A percentile compares a stretch with the other conserved stretches of the same genome.
phyloP scores from a whole-genome alignment of 139 green algal genomes.

The Ettlia oleoabundans region DNA sequence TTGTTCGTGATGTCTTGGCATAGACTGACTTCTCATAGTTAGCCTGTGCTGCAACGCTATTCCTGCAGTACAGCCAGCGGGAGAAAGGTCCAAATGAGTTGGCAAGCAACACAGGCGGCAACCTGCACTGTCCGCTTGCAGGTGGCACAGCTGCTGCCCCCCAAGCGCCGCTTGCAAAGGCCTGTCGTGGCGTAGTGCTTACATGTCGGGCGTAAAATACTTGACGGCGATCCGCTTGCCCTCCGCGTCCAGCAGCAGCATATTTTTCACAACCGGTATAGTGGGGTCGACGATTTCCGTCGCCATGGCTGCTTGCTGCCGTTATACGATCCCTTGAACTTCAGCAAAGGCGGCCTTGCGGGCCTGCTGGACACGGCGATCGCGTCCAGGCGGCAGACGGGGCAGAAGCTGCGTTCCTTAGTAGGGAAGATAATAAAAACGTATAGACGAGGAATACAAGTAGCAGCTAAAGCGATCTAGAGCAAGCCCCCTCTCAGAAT shows the following conservation, averaged over 20 bases:
- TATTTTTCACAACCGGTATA: constrained; percentile 87
- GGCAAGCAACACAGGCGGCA: not conserved
- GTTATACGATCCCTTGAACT: not conserved
- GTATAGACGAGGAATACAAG: no score
- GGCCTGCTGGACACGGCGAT: not conserved
- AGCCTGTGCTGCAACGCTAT: constrained; percentile 78
- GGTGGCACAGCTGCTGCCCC: not conserved
- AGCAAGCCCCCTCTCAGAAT: no score
- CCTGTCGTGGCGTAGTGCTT: not conserved
- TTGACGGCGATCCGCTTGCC: constrained; percentile 98
- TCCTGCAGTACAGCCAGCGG: no score
- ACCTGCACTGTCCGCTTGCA: not conserved
- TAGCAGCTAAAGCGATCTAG: not conserved
- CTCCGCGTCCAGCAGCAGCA: constrained; percentile 96
- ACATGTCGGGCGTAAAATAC: constrained; percentile 91
- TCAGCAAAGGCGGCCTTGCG: not conserved
- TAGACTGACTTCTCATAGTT: constrained; percentile 96
- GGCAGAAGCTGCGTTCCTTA: no score
- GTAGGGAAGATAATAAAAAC: no score
- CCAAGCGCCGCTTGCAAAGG: not conserved
- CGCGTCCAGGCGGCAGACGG: no score
- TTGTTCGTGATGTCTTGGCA: constrained; percentile 90
- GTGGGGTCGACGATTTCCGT: constrained; percentile 56
- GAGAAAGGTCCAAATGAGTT: no score
- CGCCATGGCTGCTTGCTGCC: constrained; percentile 9